Evolutionary conservation across 768 basidiomycete species (phyloP).

Genomic region (Pleurotus ostreatus): DNA sequence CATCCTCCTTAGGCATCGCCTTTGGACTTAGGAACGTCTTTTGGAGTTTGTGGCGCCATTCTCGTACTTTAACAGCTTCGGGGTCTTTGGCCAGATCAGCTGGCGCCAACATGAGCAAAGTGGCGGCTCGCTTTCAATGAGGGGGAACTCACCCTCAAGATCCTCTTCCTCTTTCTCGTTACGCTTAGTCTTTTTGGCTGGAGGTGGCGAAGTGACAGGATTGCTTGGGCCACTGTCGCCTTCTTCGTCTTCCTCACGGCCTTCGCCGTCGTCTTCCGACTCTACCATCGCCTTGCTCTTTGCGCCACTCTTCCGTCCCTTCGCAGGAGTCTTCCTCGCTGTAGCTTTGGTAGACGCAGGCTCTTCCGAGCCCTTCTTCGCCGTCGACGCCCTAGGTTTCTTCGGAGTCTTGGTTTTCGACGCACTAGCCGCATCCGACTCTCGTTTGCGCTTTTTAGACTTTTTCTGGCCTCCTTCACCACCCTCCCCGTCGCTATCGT

Average conservation of each 20-base stretch:
- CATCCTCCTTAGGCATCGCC: constrained; percentile 59
- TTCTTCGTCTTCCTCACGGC: constrained; percentile 40
- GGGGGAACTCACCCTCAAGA: constrained; percentile 44
- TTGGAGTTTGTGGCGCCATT: constrained; percentile 91
- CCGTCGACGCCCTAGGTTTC: constrained; percentile 34
- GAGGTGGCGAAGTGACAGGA: constrained; percentile 50
- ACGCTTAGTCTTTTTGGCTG: constrained; percentile 59
- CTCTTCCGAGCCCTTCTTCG: constrained; percentile 13
- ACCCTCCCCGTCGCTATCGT: constrained; percentile 48
- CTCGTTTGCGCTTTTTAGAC: constrained; percentile 36
- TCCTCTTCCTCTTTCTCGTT: constrained; percentile 60
- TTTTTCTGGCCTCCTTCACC: constrained; percentile 35
- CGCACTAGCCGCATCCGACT: constrained; percentile 13
- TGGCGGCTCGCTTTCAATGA: neutral
- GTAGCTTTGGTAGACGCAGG: constrained; percentile 34
- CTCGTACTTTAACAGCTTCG: constrained; percentile 64
- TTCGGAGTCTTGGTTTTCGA: constrained; percentile 34
- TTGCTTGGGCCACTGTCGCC: constrained; percentile 49
- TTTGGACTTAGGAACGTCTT: constrained; percentile 77
- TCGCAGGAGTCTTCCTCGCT: constrained; percentile 23
- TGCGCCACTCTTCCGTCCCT: constrained; percentile 48
- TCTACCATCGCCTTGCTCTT: constrained; percentile 59
- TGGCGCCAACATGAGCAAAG: constrained; percentile 13
- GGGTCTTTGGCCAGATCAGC: constrained; percentile 65
- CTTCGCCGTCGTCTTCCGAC: constrained; percentile 63